phyloP scores from a whole-genome alignment of 108 stramenopile genomes.

The Nannochloropsis oceanica region DNA sequence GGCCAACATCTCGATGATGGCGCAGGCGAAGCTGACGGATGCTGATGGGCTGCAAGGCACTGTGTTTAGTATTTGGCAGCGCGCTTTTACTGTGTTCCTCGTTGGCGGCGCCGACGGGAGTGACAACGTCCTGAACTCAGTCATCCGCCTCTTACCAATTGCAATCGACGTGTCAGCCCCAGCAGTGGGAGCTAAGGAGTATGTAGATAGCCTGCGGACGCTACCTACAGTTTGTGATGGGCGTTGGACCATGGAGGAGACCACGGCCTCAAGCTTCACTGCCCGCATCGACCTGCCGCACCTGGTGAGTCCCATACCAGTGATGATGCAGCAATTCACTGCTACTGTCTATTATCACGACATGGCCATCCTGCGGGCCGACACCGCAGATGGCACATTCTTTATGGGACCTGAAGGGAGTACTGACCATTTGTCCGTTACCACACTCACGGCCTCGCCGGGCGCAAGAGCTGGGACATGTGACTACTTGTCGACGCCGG shows the following conservation, averaged over 20 bases:
- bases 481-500: background rate
- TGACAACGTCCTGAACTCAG: background rate
- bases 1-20: background rate
- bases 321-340: background rate
- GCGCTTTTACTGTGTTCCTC: background rate
- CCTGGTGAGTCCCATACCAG: background rate
- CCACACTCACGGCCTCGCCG: background rate
- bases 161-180: background rate
- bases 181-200: background rate
- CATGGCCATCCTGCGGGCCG: background rate
- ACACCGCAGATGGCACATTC: background rate
- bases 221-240: background rate
- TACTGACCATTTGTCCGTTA: background rate
- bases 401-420: background rate
- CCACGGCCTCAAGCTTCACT: background rate
- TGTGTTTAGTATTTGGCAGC: background rate
- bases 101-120: background rate
- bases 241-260: background rate
- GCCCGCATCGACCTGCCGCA: background rate
- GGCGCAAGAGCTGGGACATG: background rate
- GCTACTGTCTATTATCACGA: background rate
- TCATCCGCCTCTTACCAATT: background rate
- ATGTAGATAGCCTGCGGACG: background rate
- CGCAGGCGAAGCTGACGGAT: background rate
- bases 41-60: background rate